These are phyloP conservation scores for Naegleria gruberi DNA, from an alignment of 208 protist species.

Conservation along the genomic window DNA sequence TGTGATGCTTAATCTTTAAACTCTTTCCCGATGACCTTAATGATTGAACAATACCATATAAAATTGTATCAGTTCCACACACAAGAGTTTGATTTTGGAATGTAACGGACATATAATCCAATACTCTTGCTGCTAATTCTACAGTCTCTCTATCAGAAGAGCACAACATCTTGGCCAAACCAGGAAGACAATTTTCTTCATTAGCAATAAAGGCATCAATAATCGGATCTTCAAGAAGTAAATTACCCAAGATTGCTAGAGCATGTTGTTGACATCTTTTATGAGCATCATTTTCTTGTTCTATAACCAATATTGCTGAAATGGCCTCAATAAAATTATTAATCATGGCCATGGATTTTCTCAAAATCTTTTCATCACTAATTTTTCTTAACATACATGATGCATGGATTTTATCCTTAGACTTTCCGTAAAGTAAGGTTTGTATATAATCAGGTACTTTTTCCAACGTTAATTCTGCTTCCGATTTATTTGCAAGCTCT, in stretches of 20 bases:
- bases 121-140: neutral
- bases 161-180: neutral
- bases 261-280: slow-evolving; percentile 14
- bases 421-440: neutral
- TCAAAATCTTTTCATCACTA: neutral
- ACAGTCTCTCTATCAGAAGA: neutral
- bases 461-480: neutral
- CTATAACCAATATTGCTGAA: neutral
- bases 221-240: neutral
- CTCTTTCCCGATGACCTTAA: neutral
- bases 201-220: slow-evolving; percentile 16
- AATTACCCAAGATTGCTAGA: neutral
- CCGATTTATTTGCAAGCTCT: neutral
- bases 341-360: neutral
- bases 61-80: neutral
- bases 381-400: neutral
- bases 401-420: slow-evolving; percentile 7
- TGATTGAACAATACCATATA: neutral
- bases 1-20: neutral
- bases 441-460: neutral
- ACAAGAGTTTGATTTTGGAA: slow-evolving; percentile 4
- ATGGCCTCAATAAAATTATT: slow-evolving; percentile 3
- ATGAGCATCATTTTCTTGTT: neutral
- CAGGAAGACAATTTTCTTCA: slow-evolving; percentile 3
- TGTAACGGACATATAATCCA: slow-evolving; percentile 7